Base-by-base conservation (phyloP, 2,329 filamentous ascomycete genomes). In the Hypoxylon sp. region DNA sequence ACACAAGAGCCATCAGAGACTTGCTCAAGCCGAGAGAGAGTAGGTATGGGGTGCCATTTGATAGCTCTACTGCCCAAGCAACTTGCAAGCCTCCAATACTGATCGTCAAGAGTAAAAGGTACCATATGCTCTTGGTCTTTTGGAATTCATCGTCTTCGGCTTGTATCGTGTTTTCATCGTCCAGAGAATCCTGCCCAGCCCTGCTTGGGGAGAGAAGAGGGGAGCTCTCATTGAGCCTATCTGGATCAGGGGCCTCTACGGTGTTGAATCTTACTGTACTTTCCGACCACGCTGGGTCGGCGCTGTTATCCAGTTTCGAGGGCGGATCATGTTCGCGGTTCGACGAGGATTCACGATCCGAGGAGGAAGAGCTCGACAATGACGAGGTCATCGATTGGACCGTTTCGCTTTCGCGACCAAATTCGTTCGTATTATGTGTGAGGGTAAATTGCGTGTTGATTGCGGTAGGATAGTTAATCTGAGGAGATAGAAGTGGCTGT, bases 41-140 rank as follows among this genome's bases (percentile, higher is more conserved):
- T 44, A 96, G 83, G 76, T 92, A 96, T 5, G 93, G 92, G 59
- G 95, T 97, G 74, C 94, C 94, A 83, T 97, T 95, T 59, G 94
- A 97, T 46, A 97, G 85, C 80, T 98, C 95, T 46, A 97, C 94
- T 1, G 94, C 94, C 95, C 95, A 98, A 29, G 95, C 94, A 73
- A 98, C 92, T 81, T 98, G 95, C 69, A 98, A 84, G 24, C 93
- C 95, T 67, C 93, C 93, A 73, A 97, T 92, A 77, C 92, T 90
- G 69, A 98, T 85, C 5, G 95, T 97, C 80, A 98, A 83, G 69
- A 97, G 83, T 73, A 97, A 88, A 74, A 98, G 84, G 80, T 97
- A 97, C 90, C 91, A 94, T 50, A 90, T 84, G 79, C 92, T 94
- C 85, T 94, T 97, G 24, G 91, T 91, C 67, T 87, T 85, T 75